Percentiles rank a stretch among this genome's conserved stretches.
Conservation (phyloP, 129 eudicot species). For the Mikania micrantha region DNA sequence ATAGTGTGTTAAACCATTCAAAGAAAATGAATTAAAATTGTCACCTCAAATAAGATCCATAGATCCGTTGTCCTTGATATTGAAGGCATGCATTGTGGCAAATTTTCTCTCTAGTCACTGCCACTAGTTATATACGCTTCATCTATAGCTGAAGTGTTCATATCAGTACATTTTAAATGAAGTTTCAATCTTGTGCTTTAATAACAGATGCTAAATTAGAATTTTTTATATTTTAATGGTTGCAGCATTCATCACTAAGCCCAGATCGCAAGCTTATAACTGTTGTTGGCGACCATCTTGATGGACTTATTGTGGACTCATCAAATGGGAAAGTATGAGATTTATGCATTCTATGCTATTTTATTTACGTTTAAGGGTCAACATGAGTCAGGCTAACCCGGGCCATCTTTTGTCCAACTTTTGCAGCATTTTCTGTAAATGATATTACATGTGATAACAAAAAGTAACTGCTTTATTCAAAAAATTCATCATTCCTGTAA, state of each 20-base stretch:
- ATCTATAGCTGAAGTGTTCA: neutral
- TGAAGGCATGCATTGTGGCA: neutral
- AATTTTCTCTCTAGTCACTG: neutral
- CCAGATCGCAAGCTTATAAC: constrained; percentile 65
- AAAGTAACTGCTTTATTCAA: neutral
- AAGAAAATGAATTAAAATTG: neutral
- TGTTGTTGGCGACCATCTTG: constrained; percentile 72
- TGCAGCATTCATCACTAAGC: constrained; percentile 95
- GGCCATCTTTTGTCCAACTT: neutral
- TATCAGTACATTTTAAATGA: neutral
- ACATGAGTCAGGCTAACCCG: neutral
- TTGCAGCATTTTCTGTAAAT: neutral
- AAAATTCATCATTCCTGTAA: neutral
- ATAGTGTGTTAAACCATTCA: too few species aligned
- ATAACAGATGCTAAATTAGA: neutral
- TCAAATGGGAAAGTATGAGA: constrained; percentile 59
- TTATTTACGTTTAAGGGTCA: neutral
- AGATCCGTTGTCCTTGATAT: neutral
- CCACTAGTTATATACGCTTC: neutral
- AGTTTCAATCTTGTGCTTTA: neutral
- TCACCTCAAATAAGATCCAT: neutral
- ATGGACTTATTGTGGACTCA: constrained; percentile 82
- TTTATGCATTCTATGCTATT: neutral
- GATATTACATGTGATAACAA: neutral
- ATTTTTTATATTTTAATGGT: neutral